Conservation (phyloP, 306 rosid genomes). For the Phaseolus lunatus region DNA sequence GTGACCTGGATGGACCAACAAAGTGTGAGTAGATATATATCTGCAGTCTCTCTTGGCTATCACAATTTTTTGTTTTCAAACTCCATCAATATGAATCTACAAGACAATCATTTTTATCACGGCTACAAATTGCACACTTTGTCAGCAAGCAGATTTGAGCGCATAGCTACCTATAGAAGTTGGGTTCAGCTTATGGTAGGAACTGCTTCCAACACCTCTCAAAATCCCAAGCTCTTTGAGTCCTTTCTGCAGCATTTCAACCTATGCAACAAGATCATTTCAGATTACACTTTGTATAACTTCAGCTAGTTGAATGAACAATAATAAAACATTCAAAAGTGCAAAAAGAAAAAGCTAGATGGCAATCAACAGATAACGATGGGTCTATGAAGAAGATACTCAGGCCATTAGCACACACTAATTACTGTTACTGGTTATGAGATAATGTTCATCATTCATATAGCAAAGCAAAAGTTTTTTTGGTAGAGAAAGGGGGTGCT, state of each 20-base stretch:
- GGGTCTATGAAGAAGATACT: constrained; percentile 18
- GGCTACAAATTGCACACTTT: constrained; percentile 6
- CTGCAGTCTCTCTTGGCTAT: constrained; percentile 25
- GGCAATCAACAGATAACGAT: constrained; percentile 31
- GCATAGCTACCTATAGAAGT: constrained; percentile 81
- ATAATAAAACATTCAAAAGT: not conserved
- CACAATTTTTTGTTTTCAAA: constrained; percentile 26
- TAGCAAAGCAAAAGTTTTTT: not conserved
- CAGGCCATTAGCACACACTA: constrained; percentile 19
- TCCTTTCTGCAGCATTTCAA: constrained; percentile 79
- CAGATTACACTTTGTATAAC: constrained; percentile 27
- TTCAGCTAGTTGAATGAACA: constrained; percentile 37
- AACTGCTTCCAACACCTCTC: constrained; percentile 58
- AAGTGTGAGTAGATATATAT: constrained; percentile 26
- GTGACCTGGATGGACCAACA: constrained; percentile 74
- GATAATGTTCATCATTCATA: constrained; percentile 6
- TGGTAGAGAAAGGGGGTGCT: not conserved
- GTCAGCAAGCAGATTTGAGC: constrained; percentile 27
- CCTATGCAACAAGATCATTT: constrained; percentile 58
- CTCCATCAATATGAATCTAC: constrained; percentile 25
- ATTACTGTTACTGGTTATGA: constrained; percentile 4
- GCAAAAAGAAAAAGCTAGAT: constrained; percentile 29
- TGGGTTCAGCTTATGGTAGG: constrained; percentile 87
- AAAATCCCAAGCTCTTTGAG: constrained; percentile 81
- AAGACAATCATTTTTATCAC: constrained; percentile 11